Percentiles rank a stretch among this genome's conserved stretches.
Evolutionary conservation across 2,329 filamentous ascomycete genomes (phyloP).

Genomic region (Periconia digitata): DNA sequence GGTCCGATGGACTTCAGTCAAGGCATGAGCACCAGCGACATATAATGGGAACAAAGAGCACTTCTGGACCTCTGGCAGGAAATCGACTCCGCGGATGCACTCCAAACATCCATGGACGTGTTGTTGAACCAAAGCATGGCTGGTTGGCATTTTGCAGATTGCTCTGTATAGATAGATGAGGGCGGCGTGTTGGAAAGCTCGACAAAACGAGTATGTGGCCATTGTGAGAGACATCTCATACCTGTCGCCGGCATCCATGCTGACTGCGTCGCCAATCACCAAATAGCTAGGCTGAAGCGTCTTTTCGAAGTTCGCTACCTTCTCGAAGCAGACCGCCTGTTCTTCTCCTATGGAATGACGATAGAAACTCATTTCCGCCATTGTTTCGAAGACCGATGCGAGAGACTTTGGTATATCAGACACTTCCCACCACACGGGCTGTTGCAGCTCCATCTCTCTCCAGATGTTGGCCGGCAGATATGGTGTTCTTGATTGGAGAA

Average conservation of each 20-base stretch:
- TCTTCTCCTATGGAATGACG: slow-evolving; percentile 1
- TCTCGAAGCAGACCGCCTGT: background rate
- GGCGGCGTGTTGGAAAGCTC: slow-evolving; percentile 16
- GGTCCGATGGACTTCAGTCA: slow-evolving; percentile 4
- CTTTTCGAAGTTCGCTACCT: background rate
- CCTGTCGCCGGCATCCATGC: background rate
- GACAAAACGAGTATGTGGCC: slow-evolving; percentile 2
- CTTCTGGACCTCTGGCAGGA: slow-evolving; percentile 12
- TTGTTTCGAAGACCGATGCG: slow-evolving; percentile 1
- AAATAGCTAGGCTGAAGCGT: slow-evolving; percentile 1
- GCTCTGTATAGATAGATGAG: slow-evolving; percentile 20
- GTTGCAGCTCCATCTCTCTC: slow-evolving; percentile 9
- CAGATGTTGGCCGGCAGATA: slow-evolving; percentile 13
- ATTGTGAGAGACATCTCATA: background rate
- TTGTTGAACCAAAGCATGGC: slow-evolving; percentile 14
- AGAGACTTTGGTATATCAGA: slow-evolving; percentile 1
- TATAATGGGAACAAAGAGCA: slow-evolving; percentile 18
- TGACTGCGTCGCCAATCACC: background rate
- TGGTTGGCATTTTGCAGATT: slow-evolving; percentile 10
- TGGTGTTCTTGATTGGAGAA: slow-evolving; percentile 13
- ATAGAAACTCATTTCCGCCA: slow-evolving; percentile 6
- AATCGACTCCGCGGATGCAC: slow-evolving; percentile 13
- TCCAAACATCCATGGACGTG: slow-evolving; percentile 17
- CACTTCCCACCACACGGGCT: slow-evolving; percentile 15
- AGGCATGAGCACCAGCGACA: slow-evolving; percentile 14